Evolutionary conservation across 345 rosid genomes (phyloP).

Genomic region (Cardamine chenopodiifolia): DNA sequence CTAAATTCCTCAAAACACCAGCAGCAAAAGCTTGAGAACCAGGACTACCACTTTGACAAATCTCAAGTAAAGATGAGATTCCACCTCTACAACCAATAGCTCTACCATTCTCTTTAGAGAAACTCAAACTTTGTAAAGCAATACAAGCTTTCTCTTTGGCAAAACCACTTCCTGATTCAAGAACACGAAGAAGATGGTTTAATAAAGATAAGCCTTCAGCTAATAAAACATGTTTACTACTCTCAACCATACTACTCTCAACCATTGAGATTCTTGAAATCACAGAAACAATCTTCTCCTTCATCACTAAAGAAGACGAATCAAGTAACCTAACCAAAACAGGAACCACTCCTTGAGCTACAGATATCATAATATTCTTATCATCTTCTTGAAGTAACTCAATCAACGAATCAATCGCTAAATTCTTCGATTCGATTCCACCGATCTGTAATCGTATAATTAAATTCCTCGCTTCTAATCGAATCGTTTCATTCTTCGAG

Average conservation of each 20-base stretch:
- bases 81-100: conserved; percentile 89
- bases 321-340: conserved; percentile 72
- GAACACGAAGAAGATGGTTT: conserved; percentile 72
- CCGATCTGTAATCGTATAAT: conserved; percentile 86
- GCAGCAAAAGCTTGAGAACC: conserved; percentile 85
- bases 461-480: conserved; percentile 68
- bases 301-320: conserved; percentile 58
- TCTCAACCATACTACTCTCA: conserved; percentile 78
- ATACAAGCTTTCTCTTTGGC: conserved; percentile 86
- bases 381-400: conserved; percentile 63
- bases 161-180: conserved; percentile 88
- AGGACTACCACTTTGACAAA: conserved; percentile 82
- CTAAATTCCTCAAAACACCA: conserved; percentile 76
- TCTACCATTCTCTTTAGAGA: conserved; percentile 79
- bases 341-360: conserved; percentile 88
- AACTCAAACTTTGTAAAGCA: conserved; percentile 69
- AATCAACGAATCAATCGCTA: conserved; percentile 71
- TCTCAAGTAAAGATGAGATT: conserved; percentile 74
- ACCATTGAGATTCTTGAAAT: conserved; percentile 72
- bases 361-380: conserved; percentile 86
- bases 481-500: conserved; percentile 66
- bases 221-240: conserved; percentile 71
- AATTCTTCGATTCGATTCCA: conserved; percentile 61
- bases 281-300: conserved; percentile 73
- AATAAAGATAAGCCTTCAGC: conserved; percentile 77